Evolutionary conservation across 2,329 filamentous ascomycete species (phyloP).

Genomic region (Neofusicoccum laricinum): DNA sequence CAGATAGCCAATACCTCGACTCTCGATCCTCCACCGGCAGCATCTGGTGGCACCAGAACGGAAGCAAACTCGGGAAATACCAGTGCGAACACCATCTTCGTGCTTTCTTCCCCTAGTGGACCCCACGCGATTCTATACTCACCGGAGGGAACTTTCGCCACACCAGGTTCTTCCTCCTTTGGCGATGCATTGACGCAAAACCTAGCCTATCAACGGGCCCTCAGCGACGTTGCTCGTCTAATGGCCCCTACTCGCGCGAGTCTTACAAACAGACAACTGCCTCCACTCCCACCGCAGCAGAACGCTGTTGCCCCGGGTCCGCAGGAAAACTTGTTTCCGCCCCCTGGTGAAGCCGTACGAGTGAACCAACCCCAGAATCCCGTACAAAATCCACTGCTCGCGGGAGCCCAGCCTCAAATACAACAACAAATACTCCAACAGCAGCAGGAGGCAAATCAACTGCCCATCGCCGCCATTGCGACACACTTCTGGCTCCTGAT

Average conservation of each 20-base stretch:
- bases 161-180: neutral
- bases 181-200: neutral
- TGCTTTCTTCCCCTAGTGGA: constrained; percentile 36
- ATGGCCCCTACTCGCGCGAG: neutral
- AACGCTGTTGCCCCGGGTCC: neutral
- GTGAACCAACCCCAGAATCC: neutral
- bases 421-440: constrained; percentile 6
- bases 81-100: constrained; percentile 29
- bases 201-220: constrained; percentile 8
- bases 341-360: neutral
- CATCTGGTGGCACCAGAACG: neutral
- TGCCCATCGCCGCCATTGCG: constrained; percentile 19
- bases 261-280: neutral
- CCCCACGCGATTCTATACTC: constrained; percentile 32
- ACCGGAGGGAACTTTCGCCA: neutral
- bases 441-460: neutral
- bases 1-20: neutral
- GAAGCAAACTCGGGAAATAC: neutral
- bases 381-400: neutral
- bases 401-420: neutral
- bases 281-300: neutral
- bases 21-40: too few species aligned
- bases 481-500: constrained; percentile 54
- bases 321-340: neutral
- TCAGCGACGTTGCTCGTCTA: neutral